These are phyloP conservation scores for Phytopythium aichiense DNA, from an alignment of 352 stramenopile genomes.

Conservation along the genomic window DNA sequence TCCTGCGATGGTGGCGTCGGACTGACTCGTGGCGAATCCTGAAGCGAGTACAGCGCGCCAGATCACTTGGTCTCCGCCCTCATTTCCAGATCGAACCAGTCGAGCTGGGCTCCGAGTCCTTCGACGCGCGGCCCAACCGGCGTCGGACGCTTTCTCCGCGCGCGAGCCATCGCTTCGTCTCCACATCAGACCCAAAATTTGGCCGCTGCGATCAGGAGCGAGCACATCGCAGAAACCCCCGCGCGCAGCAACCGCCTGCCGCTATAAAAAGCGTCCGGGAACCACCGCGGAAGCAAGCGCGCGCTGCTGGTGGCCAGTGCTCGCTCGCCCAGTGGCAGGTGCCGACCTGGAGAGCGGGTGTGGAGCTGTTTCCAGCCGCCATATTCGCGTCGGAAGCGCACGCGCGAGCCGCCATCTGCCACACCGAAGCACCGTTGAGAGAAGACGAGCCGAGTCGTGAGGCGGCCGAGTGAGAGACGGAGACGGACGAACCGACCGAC, in stretches of 20 bases:
- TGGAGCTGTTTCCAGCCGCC: background rate
- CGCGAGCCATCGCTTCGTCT: background rate
- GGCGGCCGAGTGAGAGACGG: background rate
- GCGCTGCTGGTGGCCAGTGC: background rate
- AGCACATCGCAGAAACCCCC: background rate
- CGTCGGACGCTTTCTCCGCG: background rate
- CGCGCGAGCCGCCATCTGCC: background rate
- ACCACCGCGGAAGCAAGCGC: background rate
- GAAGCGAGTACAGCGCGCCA: background rate
- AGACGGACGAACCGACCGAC: background rate
- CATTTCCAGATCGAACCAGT: conserved; percentile 3
- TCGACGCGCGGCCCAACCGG: background rate
- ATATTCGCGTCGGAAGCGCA: background rate
- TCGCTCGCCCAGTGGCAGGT: background rate
- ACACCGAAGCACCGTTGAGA: conserved; percentile 1
- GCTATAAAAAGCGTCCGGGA: background rate
- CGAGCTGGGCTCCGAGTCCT: background rate
- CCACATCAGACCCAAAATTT: background rate
- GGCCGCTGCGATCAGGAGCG: background rate
- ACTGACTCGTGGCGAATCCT: background rate
- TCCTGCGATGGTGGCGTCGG: background rate
- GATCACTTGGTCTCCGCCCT: background rate
- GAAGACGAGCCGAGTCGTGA: background rate
- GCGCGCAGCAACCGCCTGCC: background rate
- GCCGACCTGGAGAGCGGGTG: background rate